phyloP scores from a whole-genome alignment of 495 filamentous ascomycete genomes.

The Penicillium cinerascens region DNA sequence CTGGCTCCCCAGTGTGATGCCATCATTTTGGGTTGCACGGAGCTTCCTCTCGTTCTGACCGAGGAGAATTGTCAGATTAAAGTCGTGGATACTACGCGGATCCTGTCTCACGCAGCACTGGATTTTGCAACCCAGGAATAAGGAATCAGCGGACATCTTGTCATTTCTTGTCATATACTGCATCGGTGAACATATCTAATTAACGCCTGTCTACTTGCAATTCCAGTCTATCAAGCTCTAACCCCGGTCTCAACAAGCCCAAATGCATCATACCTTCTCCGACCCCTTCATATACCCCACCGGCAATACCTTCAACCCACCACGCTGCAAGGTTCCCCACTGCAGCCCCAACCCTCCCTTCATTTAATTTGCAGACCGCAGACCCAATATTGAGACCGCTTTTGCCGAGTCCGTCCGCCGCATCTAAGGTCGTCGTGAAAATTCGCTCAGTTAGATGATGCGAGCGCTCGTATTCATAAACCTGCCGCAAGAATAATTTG shows the following conservation, averaged over 20 bases:
- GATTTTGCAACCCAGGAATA: slow-evolving; percentile 3
- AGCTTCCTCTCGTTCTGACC: slow-evolving; percentile 5
- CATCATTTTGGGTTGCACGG: slow-evolving; percentile 7
- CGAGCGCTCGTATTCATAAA: slow-evolving; percentile 62
- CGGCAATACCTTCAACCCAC: slow-evolving; percentile 57
- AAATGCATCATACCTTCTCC: slow-evolving; percentile 55
- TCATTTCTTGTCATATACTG: background rate
- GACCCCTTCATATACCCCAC: slow-evolving; percentile 62
- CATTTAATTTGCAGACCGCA: slow-evolving; percentile 49
- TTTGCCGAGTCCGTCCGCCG: slow-evolving; percentile 52
- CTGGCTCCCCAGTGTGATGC: slow-evolving; percentile 6
- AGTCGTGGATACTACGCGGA: slow-evolving; percentile 8
- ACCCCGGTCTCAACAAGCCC: slow-evolving; percentile 30
- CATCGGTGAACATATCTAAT: background rate
- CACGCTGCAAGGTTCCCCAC: slow-evolving; percentile 49
- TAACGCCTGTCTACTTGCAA: slow-evolving; percentile 12
- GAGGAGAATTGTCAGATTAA: slow-evolving; percentile 6
- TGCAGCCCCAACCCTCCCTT: slow-evolving; percentile 53
- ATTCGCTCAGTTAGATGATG: slow-evolving; percentile 57
- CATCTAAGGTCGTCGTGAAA: slow-evolving; percentile 44
- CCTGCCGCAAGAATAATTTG: slow-evolving; percentile 45
- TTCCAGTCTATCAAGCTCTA: slow-evolving; percentile 21
- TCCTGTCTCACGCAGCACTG: slow-evolving; percentile 5
- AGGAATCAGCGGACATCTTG: background rate
- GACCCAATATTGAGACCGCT: slow-evolving; percentile 46